These are phyloP conservation scores for Ettlia oleoabundans DNA, from an alignment of 139 green algal genomes.

Conservation along the genomic window DNA sequence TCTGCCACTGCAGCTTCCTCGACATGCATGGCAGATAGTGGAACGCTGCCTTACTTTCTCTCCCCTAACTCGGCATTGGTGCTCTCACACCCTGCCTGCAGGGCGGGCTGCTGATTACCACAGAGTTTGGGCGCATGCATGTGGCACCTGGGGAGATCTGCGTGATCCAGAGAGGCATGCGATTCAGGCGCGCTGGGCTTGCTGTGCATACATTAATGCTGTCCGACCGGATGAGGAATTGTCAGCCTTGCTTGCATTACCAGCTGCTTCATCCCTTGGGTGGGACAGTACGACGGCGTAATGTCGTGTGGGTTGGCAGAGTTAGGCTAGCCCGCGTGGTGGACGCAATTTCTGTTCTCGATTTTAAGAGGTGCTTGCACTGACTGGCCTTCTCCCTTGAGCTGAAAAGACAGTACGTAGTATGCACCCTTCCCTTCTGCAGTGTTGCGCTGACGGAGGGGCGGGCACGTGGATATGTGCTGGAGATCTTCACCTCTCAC, in stretches of 20 bases:
- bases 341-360: no score
- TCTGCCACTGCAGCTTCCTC: no score
- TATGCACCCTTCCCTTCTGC: slow-evolving; percentile 54
- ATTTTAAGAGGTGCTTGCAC: no score
- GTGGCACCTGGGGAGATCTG: slow-evolving; percentile 82
- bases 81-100: slow-evolving; percentile 39
- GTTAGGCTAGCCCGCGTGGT: no score
- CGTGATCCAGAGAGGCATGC: slow-evolving; percentile 63
- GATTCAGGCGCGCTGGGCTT: slow-evolving; percentile 31
- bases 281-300: no score
- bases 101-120: slow-evolving; percentile 78
- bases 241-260: no score
- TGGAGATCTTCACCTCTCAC: slow-evolving; percentile 90
- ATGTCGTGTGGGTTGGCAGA: no score
- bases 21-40: not conserved
- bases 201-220: no score
- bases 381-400: no score
- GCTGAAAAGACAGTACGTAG: no score
- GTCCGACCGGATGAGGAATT: no score
- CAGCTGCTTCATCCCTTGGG: no score
- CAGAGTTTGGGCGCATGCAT: slow-evolving; percentile 87
- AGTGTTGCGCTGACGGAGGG: slow-evolving; percentile 64
- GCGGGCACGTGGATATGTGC: slow-evolving; percentile 82
- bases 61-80: not conserved
- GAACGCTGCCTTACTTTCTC: not conserved